Evolutionary conservation across 208 protist genomes (phyloP), one percentile per base, ranked within the genome.

Genomic region (Trypanosoma platydactyli): DNA sequence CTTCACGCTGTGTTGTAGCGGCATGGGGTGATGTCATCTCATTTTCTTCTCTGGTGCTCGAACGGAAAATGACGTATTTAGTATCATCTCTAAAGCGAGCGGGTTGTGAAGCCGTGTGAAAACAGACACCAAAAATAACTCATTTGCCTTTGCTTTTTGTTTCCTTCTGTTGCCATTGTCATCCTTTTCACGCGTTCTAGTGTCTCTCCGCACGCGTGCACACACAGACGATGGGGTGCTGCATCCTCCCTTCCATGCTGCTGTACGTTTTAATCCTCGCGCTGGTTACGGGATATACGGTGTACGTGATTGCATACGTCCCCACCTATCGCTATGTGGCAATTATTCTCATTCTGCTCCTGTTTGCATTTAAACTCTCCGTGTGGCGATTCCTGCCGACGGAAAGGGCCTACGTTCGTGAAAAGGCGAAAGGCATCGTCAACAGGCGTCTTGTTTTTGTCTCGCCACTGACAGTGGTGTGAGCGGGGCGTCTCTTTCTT

Each of bases 351-450:
- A 44, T 82, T 42, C n/a, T 75, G 12, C 67, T 82, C 9, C 18
- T 82, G 16, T 24, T 77, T 16, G 13, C 51, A 1, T 68, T 67
- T 22, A 61, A 68, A 35, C 29, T 75, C 27, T 62, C 68, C 0
- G 52, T 64, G n/a, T 82, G 77, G 77, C 64, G 71, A n/a, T 75
- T 75, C 52, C 40, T 82, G 13, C 77, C 77, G 18, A 70, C 66
- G 1, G 77, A 82, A 40, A 25, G 63, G 46, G 46, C 41, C 5
- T 54, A 57, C 27, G 63, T 82, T 13, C 60, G 60, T 18, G 49
- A 55, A 33, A 41, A 30, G 52, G 62, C 63, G 20, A 53, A 57
- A 33, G 2, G 16, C 18, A 68, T 73, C 50, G 60, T 63, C 9
- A 30, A 65, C 5, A 30, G 33, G 45, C 73, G 73, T 27, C 54